Evolutionary conservation across 179 eudicot genomes (phyloP), one percentile per base, ranked within the genome.

Genomic region (Amaranthus tricolor): DNA sequence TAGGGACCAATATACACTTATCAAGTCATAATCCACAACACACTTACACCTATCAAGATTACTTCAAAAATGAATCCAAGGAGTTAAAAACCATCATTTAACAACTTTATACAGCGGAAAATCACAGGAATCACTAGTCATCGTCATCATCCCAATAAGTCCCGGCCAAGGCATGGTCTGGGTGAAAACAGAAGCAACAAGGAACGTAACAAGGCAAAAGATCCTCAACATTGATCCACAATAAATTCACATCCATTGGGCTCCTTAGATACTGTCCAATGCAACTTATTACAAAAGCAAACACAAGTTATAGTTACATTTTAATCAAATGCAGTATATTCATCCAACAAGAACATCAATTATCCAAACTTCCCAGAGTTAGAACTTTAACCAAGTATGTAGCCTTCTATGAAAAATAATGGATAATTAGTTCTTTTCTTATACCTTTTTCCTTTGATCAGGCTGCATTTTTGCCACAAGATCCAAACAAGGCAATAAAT

Each of bases 401-500:
- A 56, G 21, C 43, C 58, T 48, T 58, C 8, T 20, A 49, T 61
- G 40, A 72, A 60, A 71, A 43, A 31, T 31, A 31, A 2, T 2
- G 40, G 3, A 31, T 31, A 31, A 55, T 9, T 40, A 31, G 71
- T 62, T 74, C 61, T 17, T 24, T 63, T 31, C 7, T 31, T 31
- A 58, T 77, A 89, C 97, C 94, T 91, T 91, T 82, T 85, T 91
- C 60, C 93, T 73, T 75, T 89, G 93, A 90, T 89, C 96, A 82
- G 89, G 82, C 84, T 91, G 97, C 97, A 91, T 91, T 87, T 85
- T 79, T 65, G 70, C 82, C 79, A 55, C 74, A 78, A 75, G 68
- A 76, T 79, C 76, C 72, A 71, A 78, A 64, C 65, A 45, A 64
- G 60, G 51, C 47, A 62, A 77, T 5, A 12, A 45, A 60, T 5